Percentiles rank a stretch among this genome's conserved stretches.
Conservation (phyloP, 768 basidiomycete genomes). For the Collybiopsis luxurians region DNA sequence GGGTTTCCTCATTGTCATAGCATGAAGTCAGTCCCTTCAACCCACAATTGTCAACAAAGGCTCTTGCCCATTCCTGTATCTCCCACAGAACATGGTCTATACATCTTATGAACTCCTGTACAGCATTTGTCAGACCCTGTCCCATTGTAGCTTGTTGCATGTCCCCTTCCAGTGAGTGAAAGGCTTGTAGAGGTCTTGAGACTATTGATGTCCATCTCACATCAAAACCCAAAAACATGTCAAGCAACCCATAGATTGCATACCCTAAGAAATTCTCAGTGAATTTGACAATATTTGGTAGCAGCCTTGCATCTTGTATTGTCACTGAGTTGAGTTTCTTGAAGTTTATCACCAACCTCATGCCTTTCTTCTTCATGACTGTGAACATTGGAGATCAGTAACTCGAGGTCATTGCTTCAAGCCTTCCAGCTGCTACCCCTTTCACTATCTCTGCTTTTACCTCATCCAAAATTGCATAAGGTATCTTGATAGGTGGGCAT, state of each 20-base stretch:
- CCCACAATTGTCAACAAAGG: slow-evolving; percentile 22
- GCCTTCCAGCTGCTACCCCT: slow-evolving; percentile 17
- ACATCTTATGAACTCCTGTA: slow-evolving; percentile 30
- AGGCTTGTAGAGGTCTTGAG: slow-evolving; percentile 34
- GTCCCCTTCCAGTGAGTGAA: slow-evolving; percentile 22
- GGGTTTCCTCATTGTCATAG: slow-evolving; percentile 16
- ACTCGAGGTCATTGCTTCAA: slow-evolving; percentile 19
- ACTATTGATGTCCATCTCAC: too few species aligned
- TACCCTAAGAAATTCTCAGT: slow-evolving; percentile 21
- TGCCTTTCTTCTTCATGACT: slow-evolving; percentile 24
- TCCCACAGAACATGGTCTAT: slow-evolving; percentile 10
- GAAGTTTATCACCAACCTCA: slow-evolving; percentile 29
- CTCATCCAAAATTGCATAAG: slow-evolving; percentile 18
- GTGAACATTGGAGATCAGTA: slow-evolving; percentile 21
- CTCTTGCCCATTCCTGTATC: slow-evolving; percentile 8
- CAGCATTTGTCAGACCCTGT: slow-evolving; percentile 29
- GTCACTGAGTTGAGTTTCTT: slow-evolving; percentile 31
- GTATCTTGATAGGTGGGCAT: slow-evolving; percentile 21
- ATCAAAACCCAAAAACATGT: slow-evolving; percentile 33
- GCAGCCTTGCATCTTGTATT: slow-evolving; percentile 22
- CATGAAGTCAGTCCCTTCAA: slow-evolving; percentile 16
- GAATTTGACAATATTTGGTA: slow-evolving; percentile 23
- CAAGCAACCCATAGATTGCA: slow-evolving; percentile 20
- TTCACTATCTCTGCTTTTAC: slow-evolving; percentile 20
- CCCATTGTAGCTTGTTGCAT: slow-evolving; percentile 20